These are phyloP conservation scores for Delphinella strobiligena DNA, from an alignment of 2,329 filamentous ascomycete genomes.

Conservation along the genomic window DNA sequence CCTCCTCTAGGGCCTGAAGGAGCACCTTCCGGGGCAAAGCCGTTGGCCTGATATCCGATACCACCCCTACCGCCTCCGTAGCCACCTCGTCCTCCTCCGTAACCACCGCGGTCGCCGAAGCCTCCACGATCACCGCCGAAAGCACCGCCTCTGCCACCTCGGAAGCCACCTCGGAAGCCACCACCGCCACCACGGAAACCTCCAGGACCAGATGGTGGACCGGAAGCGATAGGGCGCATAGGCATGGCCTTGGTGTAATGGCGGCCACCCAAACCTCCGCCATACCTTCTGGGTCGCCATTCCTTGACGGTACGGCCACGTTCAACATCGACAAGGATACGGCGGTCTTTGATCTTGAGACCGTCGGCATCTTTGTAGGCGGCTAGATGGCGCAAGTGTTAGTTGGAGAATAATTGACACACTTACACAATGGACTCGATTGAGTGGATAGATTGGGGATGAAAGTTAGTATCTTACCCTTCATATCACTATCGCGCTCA, in stretches of 20 bases:
- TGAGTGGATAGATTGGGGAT: constrained; percentile 12
- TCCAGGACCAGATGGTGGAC: constrained; percentile 44
- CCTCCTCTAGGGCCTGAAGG: constrained; percentile 34
- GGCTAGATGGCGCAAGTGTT: constrained; percentile 48
- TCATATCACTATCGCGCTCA: constrained; percentile 96
- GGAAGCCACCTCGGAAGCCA: constrained; percentile 35
- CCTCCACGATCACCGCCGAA: constrained; percentile 16
- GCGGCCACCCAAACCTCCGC: constrained; percentile 82
- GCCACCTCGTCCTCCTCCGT: constrained; percentile 12
- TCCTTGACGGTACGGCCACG: constrained; percentile 85
- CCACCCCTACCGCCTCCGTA: constrained; percentile 34
- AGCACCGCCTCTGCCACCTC: constrained; percentile 32
- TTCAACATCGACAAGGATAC: constrained; percentile 91
- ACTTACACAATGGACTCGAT: constrained; percentile 9
- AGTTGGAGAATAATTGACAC: constrained; percentile 35
- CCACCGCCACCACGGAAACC: constrained; percentile 39
- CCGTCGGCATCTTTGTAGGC: constrained; percentile 83
- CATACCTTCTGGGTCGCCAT: constrained; percentile 85
- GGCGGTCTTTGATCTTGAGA: constrained; percentile 82
- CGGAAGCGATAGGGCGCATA: constrained; percentile 56
- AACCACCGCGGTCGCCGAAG: constrained; percentile 23
- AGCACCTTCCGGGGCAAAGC: constrained; percentile 35
- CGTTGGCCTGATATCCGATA: constrained; percentile 30
- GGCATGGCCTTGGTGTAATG: constrained; percentile 78
- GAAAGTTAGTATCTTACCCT: constrained; percentile 56